A percentile compares a stretch with the other conserved stretches of the same genome.
These are phyloP conservation scores for Lichtheimia corymbifera DNA, from an alignment of 371 early-diverging fungal species.

Conservation along the genomic window DNA sequence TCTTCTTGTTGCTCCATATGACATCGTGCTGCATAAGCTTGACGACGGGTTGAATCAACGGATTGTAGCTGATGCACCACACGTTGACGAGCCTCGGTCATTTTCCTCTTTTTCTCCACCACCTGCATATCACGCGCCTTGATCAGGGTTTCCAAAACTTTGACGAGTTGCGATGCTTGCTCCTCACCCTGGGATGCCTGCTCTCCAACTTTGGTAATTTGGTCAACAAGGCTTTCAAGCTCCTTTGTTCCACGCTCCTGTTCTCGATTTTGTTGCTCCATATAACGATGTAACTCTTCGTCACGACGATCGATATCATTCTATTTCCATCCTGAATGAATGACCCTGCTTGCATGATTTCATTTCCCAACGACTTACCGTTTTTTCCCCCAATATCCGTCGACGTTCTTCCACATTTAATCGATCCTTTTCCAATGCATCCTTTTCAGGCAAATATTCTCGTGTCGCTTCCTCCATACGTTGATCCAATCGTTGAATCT, in stretches of 20 bases:
- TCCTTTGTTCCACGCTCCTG: slow-evolving; percentile 8
- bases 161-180: background rate
- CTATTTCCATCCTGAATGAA: background rate
- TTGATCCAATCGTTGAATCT: slow-evolving; percentile 11
- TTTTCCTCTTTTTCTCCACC: slow-evolving; percentile 8
- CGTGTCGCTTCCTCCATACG: slow-evolving; percentile 5
- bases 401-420: slow-evolving; percentile 9
- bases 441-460: slow-evolving; percentile 11
- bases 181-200: slow-evolving; percentile 8
- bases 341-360: background rate
- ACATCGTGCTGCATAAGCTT: slow-evolving; percentile 9
- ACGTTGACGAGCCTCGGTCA: slow-evolving; percentile 4
- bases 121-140: slow-evolving; percentile 10
- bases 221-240: slow-evolving; percentile 8
- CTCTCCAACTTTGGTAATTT: slow-evolving; percentile 1
- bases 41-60: slow-evolving; percentile 4
- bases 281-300: slow-evolving; percentile 9
- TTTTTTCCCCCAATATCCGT: slow-evolving; percentile 9
- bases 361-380: background rate
- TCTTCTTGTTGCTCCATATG: slow-evolving; percentile 13
- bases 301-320: slow-evolving; percentile 5
- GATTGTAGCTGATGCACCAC: slow-evolving; percentile 1
- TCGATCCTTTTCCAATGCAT: slow-evolving; percentile 11
- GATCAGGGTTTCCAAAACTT: background rate
- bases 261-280: slow-evolving; percentile 7